Evolutionary conservation across 495 filamentous ascomycete species (phyloP).

Genomic region (Tuber microsphaerosporum): DNA sequence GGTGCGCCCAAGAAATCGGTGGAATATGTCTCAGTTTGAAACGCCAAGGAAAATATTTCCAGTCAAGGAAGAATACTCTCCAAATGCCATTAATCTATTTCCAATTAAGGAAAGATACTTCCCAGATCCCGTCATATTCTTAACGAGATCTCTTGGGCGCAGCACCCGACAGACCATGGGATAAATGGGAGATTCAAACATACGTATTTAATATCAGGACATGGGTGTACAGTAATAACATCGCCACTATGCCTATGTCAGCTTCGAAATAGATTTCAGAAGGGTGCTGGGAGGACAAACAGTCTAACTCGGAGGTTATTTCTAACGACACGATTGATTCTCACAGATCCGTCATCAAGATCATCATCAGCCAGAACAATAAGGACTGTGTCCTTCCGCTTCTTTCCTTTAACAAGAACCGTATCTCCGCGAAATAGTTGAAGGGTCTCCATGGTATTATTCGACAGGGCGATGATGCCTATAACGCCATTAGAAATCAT

Average conservation of each 20-base stretch:
- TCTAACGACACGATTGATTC: constrained; percentile 94
- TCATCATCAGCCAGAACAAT: constrained; percentile 97
- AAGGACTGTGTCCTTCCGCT: constrained; percentile 96
- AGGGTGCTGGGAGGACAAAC: constrained; percentile 19
- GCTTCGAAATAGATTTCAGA: constrained; percentile 1
- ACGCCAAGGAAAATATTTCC: too few species aligned
- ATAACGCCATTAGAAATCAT: constrained; percentile 17
- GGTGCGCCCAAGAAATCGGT: too few species aligned
- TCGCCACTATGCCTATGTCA: constrained; percentile 58
- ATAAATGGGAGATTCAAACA: constrained; percentile 41
- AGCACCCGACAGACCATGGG: too few species aligned
- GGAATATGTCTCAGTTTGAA: too few species aligned
- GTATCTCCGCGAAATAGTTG: constrained; percentile 98
- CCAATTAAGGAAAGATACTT: too few species aligned
- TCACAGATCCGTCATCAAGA: constrained; percentile 89
- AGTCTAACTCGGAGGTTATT: constrained; percentile 96
- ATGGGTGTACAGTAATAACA: constrained; percentile 93
- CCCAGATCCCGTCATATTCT: too few species aligned
- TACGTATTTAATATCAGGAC: constrained; percentile 99
- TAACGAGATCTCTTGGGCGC: too few species aligned
- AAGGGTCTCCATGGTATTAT: constrained; percentile 97
- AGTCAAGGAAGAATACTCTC: too few species aligned
- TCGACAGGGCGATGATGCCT: constrained; percentile 84
- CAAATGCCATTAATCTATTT: too few species aligned
- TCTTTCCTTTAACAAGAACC: constrained; percentile 96